phyloP scores from a whole-genome alignment of 371 early-diverging fungal genomes.

The Apophysomyces variabilis region DNA sequence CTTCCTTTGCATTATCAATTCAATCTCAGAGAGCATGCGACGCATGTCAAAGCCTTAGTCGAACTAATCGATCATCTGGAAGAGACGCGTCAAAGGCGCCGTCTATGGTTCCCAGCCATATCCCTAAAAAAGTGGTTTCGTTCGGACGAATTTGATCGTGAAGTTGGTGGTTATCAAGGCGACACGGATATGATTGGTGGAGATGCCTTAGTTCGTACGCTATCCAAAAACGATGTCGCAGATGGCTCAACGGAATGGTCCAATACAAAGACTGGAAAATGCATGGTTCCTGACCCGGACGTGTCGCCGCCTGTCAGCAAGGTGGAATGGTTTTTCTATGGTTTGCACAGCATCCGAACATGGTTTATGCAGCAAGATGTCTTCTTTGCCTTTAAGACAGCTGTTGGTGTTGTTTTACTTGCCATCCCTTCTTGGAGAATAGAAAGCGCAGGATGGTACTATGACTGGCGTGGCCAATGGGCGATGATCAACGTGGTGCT shows the following conservation, averaged over 20 bases:
- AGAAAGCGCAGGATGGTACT: constrained; percentile 16
- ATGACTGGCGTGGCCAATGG: constrained; percentile 43
- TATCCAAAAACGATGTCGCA: neutral
- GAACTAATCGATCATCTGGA: constrained; percentile 27
- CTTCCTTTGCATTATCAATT: constrained; percentile 30
- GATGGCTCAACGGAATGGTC: neutral
- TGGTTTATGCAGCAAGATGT: constrained; percentile 17
- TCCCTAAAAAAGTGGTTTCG: constrained; percentile 32
- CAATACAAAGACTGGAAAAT: neutral
- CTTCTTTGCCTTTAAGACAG: constrained; percentile 16
- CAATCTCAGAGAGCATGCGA: constrained; percentile 29
- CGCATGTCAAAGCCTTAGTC: constrained; percentile 14
- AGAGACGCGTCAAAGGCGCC: constrained; percentile 10
- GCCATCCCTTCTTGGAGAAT: constrained; percentile 12
- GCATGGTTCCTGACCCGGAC: constrained; percentile 11
- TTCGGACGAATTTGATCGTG: constrained; percentile 18
- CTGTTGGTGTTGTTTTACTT: constrained; percentile 13
- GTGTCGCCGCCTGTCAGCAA: constrained; percentile 14
- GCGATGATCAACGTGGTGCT: constrained; percentile 37
- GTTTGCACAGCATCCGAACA: neutral
- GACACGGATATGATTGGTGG: constrained; percentile 10
- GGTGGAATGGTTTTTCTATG: constrained; percentile 14
- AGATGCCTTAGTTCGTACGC: neutral
- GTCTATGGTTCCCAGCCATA: constrained; percentile 35
- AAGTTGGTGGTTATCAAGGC: constrained; percentile 20